phyloP scores from a whole-genome alignment of 176 grass and related monocot species.

The Phoenix dactylifera region DNA sequence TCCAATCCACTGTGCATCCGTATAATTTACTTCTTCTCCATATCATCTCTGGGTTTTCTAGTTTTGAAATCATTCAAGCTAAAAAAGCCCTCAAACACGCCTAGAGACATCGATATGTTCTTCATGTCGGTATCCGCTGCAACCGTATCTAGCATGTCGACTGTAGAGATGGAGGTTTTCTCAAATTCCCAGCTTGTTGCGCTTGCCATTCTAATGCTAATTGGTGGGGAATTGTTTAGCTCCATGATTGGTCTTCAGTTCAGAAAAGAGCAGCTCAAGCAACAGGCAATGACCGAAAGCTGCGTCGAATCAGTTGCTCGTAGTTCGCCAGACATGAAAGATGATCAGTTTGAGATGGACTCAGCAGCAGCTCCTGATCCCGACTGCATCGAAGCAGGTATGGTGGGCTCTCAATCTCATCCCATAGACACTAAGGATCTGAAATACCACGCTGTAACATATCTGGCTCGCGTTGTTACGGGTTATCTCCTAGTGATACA shows the following conservation, averaged over 20 bases:
- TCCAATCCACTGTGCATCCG: constrained; percentile 9
- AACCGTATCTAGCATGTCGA: constrained; percentile 70
- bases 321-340: too few species aligned
- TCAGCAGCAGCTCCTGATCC: too few species aligned
- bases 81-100: background rate
- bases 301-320: too few species aligned
- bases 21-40: constrained; percentile 34
- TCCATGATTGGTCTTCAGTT: constrained; percentile 31
- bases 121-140: constrained; percentile 61
- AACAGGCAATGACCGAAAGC: background rate
- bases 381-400: too few species aligned
- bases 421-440: background rate
- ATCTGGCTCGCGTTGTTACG: constrained; percentile 29
- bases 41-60: constrained; percentile 11
- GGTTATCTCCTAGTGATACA: constrained; percentile 31
- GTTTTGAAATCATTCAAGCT: constrained; percentile 13
- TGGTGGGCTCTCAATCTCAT: too few species aligned
- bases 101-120: constrained; percentile 33
- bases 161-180: constrained; percentile 66
- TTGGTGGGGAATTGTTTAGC: constrained; percentile 46
- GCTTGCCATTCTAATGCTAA: constrained; percentile 40
- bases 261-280: constrained; percentile 25
- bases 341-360: too few species aligned
- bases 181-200: constrained; percentile 49
- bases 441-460: constrained; percentile 23